Evolutionary conservation across 495 filamentous ascomycete genomes (phyloP).

Genomic region (Aspergillus ostianus): DNA sequence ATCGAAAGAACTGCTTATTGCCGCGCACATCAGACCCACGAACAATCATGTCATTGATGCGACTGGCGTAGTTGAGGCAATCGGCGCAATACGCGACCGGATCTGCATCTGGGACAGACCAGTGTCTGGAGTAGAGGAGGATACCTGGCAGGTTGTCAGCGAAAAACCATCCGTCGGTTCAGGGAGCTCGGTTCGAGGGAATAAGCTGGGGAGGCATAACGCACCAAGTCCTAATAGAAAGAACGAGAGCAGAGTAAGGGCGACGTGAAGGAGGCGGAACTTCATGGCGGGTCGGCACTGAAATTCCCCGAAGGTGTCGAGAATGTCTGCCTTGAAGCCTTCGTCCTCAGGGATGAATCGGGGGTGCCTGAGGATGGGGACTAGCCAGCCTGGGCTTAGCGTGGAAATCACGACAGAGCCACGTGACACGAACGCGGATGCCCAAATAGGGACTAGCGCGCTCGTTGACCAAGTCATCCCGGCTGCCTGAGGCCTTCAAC

Average conservation of each 20-base stretch:
- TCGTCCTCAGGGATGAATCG: not conserved
- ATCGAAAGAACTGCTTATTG: conserved; percentile 17
- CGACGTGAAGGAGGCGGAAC: not conserved
- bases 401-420: too few relatives aligned
- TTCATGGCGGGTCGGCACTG: not conserved
- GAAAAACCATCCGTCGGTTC: not conserved
- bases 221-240: not conserved
- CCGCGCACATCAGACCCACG: not conserved
- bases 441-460: too few relatives aligned
- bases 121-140: not conserved
- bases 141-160: not conserved
- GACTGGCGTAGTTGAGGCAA: conserved; percentile 14
- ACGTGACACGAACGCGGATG: too few relatives aligned
- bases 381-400: too few relatives aligned
- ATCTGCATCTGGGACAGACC: not conserved
- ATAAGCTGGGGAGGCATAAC: not conserved
- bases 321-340: too few relatives aligned
- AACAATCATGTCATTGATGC: conserved; percentile 10
- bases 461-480: too few relatives aligned
- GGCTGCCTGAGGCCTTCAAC: too few relatives aligned
- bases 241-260: not conserved
- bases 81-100: conserved; percentile 10
- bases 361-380: too few relatives aligned
- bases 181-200: too few relatives aligned
- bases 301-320: too few relatives aligned